phyloP scores from a whole-genome alignment of 306 rosid species.

The Quercus variabilis region DNA sequence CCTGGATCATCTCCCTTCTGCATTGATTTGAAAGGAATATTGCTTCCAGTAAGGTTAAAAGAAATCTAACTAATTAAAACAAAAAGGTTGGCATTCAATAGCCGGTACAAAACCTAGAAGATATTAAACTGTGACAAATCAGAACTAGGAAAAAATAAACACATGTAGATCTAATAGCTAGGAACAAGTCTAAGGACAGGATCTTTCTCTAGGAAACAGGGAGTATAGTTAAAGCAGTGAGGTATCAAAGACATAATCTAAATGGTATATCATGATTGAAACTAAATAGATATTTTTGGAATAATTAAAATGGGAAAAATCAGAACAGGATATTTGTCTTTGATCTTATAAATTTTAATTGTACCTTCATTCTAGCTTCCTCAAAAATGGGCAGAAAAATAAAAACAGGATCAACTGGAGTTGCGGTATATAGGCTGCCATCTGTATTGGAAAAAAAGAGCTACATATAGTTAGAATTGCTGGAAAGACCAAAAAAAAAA shows the following conservation, averaged over 20 bases:
- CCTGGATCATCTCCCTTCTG: slow-evolving; percentile 85
- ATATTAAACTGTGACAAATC: neutral
- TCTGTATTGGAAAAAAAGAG: slow-evolving; percentile 37
- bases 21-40: slow-evolving; percentile 28
- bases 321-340: slow-evolving; percentile 11
- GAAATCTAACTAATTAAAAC: neutral
- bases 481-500: neutral
- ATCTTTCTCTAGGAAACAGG: neutral
- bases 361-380: slow-evolving; percentile 96
- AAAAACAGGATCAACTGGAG: slow-evolving; percentile 89
- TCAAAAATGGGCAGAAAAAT: slow-evolving; percentile 72
- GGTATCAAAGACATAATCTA: neutral
- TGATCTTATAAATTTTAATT: neutral
- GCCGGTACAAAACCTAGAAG: neutral
- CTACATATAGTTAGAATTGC: neutral
- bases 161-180: neutral
- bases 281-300: neutral
- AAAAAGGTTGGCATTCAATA: neutral
- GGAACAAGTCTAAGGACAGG: neutral
- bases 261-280: neutral
- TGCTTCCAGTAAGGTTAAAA: slow-evolving; percentile 11
- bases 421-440: slow-evolving; percentile 75
- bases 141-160: neutral
- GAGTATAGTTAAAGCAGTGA: neutral
- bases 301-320: neutral